Conservation (phyloP, 345 rosid genomes). For the Psidium friedrichsthalianum region DNA sequence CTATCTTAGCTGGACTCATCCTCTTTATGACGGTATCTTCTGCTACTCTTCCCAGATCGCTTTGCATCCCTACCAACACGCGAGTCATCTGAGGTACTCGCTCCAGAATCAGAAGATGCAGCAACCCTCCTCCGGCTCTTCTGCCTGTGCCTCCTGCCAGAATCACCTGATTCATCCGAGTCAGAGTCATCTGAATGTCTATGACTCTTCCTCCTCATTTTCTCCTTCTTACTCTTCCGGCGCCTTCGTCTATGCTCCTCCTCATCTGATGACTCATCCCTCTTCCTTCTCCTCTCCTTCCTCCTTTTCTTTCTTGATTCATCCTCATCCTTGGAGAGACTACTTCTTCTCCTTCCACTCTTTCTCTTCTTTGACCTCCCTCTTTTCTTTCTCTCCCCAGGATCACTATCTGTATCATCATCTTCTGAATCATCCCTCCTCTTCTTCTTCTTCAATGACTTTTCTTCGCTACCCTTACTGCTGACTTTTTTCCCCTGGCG, state of each 20-base stretch:
- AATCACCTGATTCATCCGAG: constrained; percentile 26
- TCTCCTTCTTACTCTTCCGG: constrained; percentile 14
- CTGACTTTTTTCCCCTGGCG: constrained; percentile 55
- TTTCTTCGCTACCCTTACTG: constrained; percentile 12
- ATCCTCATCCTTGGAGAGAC: constrained; percentile 53
- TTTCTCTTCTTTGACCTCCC: constrained; percentile 75
- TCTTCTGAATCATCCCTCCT: constrained; percentile 16
- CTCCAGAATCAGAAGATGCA: constrained; percentile 42
- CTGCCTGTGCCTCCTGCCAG: constrained; percentile 20
- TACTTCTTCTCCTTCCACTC: constrained; percentile 38
- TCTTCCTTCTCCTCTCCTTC: constrained; percentile 61
- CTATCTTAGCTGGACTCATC: constrained; percentile 11
- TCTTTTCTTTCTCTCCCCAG: constrained; percentile 54
- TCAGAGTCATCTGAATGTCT: constrained; percentile 31
- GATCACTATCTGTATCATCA: constrained; percentile 43
- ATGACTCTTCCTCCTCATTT: constrained; percentile 41
- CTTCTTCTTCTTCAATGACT: constrained; percentile 26
- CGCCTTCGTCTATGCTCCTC: constrained; percentile 25
- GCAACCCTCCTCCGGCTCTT: constrained; percentile 44
- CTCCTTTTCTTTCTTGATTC: constrained; percentile 39
- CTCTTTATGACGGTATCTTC: constrained; percentile 29
- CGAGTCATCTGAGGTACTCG: constrained; percentile 33
- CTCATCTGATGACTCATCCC: constrained; percentile 30
- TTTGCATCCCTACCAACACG: constrained; percentile 57
- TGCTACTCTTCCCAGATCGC: constrained; percentile 47